Percentiles rank a stretch among this genome's conserved stretches.
These are phyloP conservation scores for Tephrocybe sp. DNA, from an alignment of 768 basidiomycete genomes.

Conservation along the genomic window DNA sequence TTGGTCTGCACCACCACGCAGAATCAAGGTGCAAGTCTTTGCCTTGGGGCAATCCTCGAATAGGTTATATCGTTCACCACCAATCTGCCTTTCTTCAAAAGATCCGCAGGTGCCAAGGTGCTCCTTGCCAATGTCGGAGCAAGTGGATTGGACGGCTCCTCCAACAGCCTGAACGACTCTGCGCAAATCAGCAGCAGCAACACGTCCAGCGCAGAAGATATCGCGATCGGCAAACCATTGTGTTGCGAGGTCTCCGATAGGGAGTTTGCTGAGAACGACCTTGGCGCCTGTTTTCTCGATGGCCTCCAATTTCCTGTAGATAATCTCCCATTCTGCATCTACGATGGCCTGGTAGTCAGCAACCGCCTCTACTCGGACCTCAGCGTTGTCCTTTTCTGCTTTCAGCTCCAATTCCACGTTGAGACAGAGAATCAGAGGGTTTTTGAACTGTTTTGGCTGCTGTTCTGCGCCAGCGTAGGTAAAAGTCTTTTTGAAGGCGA, in stretches of 20 bases:
- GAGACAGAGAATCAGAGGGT: constrained; percentile 89
- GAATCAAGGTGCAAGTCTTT: constrained; percentile 91
- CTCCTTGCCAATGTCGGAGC: constrained; percentile 85
- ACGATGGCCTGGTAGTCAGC: constrained; percentile 99
- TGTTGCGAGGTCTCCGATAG: constrained; percentile 97
- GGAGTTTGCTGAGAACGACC: constrained; percentile 95
- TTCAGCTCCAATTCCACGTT: constrained; percentile 99
- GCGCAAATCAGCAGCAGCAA: constrained; percentile 84
- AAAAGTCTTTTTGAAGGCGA: constrained; percentile 99
- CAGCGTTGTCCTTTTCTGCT: constrained; percentile 99
- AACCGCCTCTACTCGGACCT: constrained; percentile 94
- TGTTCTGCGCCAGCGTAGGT: constrained; percentile 99
- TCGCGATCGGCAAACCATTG: constrained; percentile 99
- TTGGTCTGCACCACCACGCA: constrained; percentile 96
- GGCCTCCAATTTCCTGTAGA: constrained; percentile 94
- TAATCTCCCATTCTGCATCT: constrained; percentile 99
- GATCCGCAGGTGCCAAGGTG: constrained; percentile 92
- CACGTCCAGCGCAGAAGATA: constrained; percentile 98
- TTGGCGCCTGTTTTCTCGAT: constrained; percentile 96
- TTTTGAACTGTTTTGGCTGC: constrained; percentile 88
- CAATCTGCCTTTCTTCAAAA: constrained; percentile 95
- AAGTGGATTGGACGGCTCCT: constrained; percentile 92
- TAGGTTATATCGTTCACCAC: constrained; percentile 94
- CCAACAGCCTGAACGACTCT: constrained; percentile 96
- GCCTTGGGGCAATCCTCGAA: constrained; percentile 93